These are phyloP conservation scores for Penicillium paxilli DNA, from an alignment of 495 filamentous ascomycete species.

Conservation along the genomic window DNA sequence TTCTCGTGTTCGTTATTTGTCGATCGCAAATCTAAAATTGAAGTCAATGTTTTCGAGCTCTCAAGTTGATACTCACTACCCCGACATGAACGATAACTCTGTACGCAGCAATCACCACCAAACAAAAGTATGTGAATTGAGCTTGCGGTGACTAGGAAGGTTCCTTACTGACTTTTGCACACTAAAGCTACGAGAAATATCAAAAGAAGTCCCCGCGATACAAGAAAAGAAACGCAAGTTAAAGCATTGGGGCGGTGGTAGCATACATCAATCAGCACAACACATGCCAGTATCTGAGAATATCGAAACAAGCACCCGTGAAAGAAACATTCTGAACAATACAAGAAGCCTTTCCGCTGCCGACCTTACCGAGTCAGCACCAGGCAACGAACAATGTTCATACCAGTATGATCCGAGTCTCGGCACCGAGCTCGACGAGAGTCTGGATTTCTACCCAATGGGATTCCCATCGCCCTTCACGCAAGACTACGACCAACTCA, in stretches of 20 bases:
- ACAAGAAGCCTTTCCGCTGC: neutral
- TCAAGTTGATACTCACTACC: neutral
- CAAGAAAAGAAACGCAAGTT: neutral
- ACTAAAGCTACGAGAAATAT: too few species aligned
- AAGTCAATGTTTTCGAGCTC: too few species aligned
- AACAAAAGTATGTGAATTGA: neutral
- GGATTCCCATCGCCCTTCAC: neutral
- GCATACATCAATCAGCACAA: neutral
- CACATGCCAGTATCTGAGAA: neutral
- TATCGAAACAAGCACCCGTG: neutral
- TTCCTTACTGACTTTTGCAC: neutral
- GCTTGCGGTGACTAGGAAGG: neutral
- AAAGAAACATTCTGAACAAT: neutral
- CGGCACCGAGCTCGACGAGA: neutral
- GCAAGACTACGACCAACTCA: neutral
- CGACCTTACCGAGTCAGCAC: neutral
- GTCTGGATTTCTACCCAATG: neutral
- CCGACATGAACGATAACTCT: constrained; percentile 7
- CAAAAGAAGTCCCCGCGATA: neutral
- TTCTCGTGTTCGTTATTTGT: too few species aligned
- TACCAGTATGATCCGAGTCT: neutral
- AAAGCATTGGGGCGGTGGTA: neutral
- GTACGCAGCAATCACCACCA: constrained; percentile 1
- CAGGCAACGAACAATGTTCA: neutral
- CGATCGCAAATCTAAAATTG: too few species aligned